Percentiles rank a stretch among this genome's conserved stretches.
These are phyloP conservation scores for Theobroma grandiflorum DNA, from an alignment of 441 rosid species.

Conservation along the genomic window DNA sequence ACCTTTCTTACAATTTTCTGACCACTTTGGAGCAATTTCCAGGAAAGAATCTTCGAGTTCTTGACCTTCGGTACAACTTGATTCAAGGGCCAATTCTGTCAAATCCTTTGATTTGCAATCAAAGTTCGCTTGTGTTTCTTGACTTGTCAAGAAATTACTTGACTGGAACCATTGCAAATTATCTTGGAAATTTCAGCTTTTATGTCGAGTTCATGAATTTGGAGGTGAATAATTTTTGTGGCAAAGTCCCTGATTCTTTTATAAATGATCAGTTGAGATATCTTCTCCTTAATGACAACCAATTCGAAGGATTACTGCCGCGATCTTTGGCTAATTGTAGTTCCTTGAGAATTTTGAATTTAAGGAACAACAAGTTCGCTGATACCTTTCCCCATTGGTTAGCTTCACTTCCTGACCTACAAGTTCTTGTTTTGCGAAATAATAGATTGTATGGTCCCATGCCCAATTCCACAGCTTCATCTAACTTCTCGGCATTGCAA, in stretches of 20 bases:
- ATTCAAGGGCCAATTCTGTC: constrained; percentile 21
- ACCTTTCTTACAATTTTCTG: not conserved
- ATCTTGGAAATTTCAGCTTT: constrained; percentile 24
- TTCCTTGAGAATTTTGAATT: constrained; percentile 26
- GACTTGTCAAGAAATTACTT: constrained; percentile 35
- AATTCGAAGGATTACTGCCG: constrained; percentile 28
- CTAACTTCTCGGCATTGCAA: not conserved
- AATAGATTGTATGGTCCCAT: not conserved
- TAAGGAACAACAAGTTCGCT: constrained; percentile 27
- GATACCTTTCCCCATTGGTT: constrained; percentile 31
- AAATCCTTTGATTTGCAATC: constrained; percentile 26
- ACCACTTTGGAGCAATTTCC: constrained; percentile 13
- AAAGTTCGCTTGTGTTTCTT: constrained; percentile 14
- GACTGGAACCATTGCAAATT: constrained; percentile 24
- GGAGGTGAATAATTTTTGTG: constrained; percentile 22
- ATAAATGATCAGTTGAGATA: not conserved
- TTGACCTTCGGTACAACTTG: constrained; percentile 33
- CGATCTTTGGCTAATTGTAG: constrained; percentile 20
- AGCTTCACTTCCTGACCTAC: not conserved
- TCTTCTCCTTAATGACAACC: not conserved
- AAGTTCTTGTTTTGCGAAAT: not conserved
- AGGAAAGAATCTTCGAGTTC: constrained; percentile 6
- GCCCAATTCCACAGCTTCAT: not conserved
- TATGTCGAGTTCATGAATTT: not conserved
- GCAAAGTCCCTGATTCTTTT: constrained; percentile 27